phyloP scores from a whole-genome alignment of 768 basidiomycete genomes.

The Panellus pusillus region DNA sequence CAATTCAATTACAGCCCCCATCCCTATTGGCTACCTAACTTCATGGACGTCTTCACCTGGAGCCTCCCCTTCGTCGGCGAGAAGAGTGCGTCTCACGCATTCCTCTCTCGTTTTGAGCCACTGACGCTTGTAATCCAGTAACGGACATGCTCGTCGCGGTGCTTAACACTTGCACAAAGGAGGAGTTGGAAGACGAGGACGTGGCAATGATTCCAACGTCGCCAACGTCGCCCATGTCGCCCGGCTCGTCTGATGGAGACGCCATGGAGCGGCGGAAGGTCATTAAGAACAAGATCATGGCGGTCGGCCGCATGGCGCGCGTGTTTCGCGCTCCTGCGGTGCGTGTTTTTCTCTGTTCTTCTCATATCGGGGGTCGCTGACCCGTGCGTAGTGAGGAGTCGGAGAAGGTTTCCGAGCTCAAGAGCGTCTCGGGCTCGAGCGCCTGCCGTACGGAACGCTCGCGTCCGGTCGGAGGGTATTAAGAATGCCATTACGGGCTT shows the following conservation, averaged over 20 bases:
- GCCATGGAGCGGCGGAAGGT: conserved; percentile 78
- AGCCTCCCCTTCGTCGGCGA: conserved; percentile 97
- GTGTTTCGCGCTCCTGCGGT: conserved; percentile 97
- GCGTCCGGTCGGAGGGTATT: conserved; percentile 89
- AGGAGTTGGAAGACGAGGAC: conserved; percentile 87
- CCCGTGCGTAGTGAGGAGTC: conserved; percentile 89
- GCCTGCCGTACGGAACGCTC: conserved; percentile 80
- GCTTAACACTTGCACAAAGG: conserved; percentile 92
- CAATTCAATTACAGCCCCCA: conserved; percentile 98
- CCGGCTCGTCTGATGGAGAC: conserved; percentile 44
- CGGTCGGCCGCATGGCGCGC: conserved; percentile 93
- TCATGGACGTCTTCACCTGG: conserved; percentile 99
- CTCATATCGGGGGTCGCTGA: neutral
- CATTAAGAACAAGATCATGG: conserved; percentile 98
- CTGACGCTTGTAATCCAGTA: conserved; percentile 49
- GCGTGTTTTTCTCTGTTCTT: conserved; percentile 26
- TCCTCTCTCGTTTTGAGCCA: neutral
- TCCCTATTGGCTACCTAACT: conserved; percentile 98
- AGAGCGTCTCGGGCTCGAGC: conserved; percentile 77
- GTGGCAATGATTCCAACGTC: conserved; percentile 31
- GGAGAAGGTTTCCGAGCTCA: conserved; percentile 95
- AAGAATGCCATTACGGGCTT: conserved; percentile 92
- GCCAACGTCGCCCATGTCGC: conserved; percentile 39
- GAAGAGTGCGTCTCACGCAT: conserved; percentile 66
- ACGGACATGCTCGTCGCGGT: conserved; percentile 99